These are phyloP conservation scores for Thermomyces lanuginosus DNA, from an alignment of 2,329 filamentous ascomycete species.

Conservation along the genomic window DNA sequence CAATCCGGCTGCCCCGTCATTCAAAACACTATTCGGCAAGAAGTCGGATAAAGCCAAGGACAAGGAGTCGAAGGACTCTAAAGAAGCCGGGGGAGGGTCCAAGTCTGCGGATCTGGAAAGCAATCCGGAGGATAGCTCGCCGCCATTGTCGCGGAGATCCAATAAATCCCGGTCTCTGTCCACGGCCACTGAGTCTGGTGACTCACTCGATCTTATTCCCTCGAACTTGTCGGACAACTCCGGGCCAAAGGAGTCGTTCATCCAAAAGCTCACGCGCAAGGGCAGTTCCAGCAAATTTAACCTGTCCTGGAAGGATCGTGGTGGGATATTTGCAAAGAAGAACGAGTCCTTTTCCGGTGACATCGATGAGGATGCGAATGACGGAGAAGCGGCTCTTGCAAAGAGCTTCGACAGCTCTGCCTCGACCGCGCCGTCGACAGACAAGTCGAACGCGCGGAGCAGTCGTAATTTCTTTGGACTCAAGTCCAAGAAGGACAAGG, in stretches of 20 bases:
- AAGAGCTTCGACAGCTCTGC: constrained; percentile 28
- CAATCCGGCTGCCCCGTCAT: constrained; percentile 79
- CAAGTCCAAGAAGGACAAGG: constrained; percentile 30
- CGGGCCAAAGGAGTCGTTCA: constrained; percentile 33
- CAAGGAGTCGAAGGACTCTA: constrained; percentile 21
- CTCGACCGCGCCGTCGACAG: constrained; percentile 26
- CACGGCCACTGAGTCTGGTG: constrained; percentile 31
- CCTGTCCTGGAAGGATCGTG: constrained; percentile 35
- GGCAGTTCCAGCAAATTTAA: constrained; percentile 36
- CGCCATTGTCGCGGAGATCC: constrained; percentile 29
- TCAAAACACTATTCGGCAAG: constrained; percentile 54
- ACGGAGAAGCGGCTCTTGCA: constrained; percentile 24
- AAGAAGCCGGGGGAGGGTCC: constrained; percentile 7
- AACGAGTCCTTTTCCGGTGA: constrained; percentile 28
- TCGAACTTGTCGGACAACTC: constrained; percentile 27
- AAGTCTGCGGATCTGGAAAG: constrained; percentile 14
- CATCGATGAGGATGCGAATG: constrained; percentile 26
- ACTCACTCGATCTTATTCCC: constrained; percentile 31
- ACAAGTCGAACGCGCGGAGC: constrained; percentile 24
- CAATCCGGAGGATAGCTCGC: constrained; percentile 24
- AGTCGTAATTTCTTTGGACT: constrained; percentile 33
- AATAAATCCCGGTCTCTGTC: constrained; percentile 29
- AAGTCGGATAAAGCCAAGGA: constrained; percentile 31
- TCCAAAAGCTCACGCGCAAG: constrained; percentile 36
- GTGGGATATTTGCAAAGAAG: constrained; percentile 31